Evolutionary conservation across 257 asterid genomes (phyloP), one percentile per base, ranked within the genome.

Genomic region (Euphrasia confusa): DNA sequence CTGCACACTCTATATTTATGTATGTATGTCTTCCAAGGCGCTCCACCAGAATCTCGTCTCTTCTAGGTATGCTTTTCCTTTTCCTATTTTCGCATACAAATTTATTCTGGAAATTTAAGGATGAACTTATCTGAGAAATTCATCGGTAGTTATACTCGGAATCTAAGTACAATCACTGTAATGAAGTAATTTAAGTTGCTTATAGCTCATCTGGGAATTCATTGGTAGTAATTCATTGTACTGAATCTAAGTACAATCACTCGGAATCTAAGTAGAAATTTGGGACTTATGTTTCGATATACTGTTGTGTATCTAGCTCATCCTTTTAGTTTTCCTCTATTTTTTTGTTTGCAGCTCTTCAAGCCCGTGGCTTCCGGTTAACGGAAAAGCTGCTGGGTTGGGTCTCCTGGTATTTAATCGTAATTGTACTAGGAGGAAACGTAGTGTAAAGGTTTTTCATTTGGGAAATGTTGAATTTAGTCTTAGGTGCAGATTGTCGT

Each of bases 281-380:
- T 45, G 33, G 33, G 33, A 30, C 33, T 30, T 30, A 30, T 30
- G 33, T 30, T 30, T 30, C 33, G 33, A 30, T 30, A 30, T 4
- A 30, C 5, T 30, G 4, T 48, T 69, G 10, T 55, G 67, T 57
- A n/a, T 69, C 72, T 55, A 55, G 39, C 76, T 78, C 58, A 72
- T 76, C 66, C 63, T 30, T 74, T 54, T 26, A 54, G 15, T 67
- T 74, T 72, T 65, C 2, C n/a, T 13, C 50, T 54, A 63, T 66
- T 74, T 78, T 1, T 40, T 40, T 10, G n/a, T 42, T 45, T 13
- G 86, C 95, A 88, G 98, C 73, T 80, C 83, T 62, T 77, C 87
- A 68, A 78, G 71, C 72, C 72, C 76, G 53, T 54, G 84, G 80
- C 64, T 74, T 71, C 70, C 84, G 50, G 78, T 74, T 77, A 76